Base-by-base conservation (phyloP, 2,329 filamentous ascomycete species). In the Xylaria sp. region DNA sequence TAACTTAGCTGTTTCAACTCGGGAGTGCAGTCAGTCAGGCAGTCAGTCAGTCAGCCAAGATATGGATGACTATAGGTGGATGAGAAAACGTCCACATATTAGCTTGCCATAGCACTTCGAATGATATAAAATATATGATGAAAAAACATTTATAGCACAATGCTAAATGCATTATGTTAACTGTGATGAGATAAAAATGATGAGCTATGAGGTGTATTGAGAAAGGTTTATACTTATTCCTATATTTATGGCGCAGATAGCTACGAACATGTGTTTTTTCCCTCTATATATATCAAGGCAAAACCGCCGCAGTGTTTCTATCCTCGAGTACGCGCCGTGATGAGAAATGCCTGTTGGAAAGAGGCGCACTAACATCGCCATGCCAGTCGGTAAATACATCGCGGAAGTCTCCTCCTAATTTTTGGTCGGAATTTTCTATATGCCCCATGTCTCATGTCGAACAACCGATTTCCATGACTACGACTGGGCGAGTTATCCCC, bases 181-280 rank as follows among this genome's bases (percentile, higher is more conserved):
- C 41, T 34, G 34, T 28, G 25, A 37, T 15, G 2, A 15, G 41
- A 46, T 5, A 28, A 39, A 62, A 50, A 41, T 5, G 39, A 48
- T 5, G 18, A 18, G 9, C 12, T n/a, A 44, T 9, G 34, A 37
- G 34, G 34, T 37, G 34, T 10, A 41, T 18, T 41, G 9, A 23
- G 31, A 23, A 31, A 55, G 57, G 31, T 37, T 61, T 23, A 65
- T 65, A 28, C 61, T 68, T 37, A 52, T 28, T 52, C 34, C 51
- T 66, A 46, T 62, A 67, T 69, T 58, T 25, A 66, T 25, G 37
- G 54, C 39, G 20, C 20, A 63, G 63, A 66, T 69, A 63, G 58
- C 66, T 66, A 52, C 37, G 25, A 63, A 59, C 8, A 69, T 63
- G 46, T 48, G 20, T 20, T 56, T 34, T 48, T 48, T 31, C 51